Percentiles rank a stretch among this genome's conserved stretches.
These are phyloP conservation scores for Sedum album DNA, from an alignment of 164 flowering plant species.

Conservation along the genomic window DNA sequence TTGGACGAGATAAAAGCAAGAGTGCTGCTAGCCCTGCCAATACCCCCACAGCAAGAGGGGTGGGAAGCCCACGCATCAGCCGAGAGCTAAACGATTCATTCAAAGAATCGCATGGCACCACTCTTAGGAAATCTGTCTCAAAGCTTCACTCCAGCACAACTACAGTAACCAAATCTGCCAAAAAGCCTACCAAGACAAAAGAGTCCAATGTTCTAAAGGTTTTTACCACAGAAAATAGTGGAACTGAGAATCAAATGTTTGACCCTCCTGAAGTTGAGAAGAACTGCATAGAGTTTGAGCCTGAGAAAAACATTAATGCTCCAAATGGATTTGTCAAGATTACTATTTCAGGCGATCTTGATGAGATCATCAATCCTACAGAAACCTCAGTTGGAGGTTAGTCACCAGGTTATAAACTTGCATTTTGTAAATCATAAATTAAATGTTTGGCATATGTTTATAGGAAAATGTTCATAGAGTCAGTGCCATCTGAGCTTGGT, in stretches of 20 bases:
- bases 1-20: conserved; percentile 69
- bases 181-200: conserved; percentile 19
- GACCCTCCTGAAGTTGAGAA: conserved; percentile 15
- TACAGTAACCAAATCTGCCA: conserved; percentile 30
- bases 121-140: conserved; percentile 35
- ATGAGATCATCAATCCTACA: neutral
- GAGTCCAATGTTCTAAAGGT: conserved; percentile 13
- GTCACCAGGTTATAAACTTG: neutral
- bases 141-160: conserved; percentile 31
- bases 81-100: conserved; percentile 13
- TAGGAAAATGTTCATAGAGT: neutral
- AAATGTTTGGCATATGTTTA: neutral
- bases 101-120: conserved; percentile 16
- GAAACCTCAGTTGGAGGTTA: neutral
- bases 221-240: conserved; percentile 14
- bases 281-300: conserved; percentile 9
- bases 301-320: neutral
- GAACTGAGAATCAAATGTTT: conserved; percentile 10
- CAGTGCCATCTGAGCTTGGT: neutral
- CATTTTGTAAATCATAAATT: neutral
- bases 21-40: conserved; percentile 18
- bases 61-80: conserved; percentile 26
- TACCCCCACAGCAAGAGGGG: conserved; percentile 22
- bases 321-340: neutral
- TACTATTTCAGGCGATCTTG: neutral